phyloP scores from a whole-genome alignment of 305 asterid species.

The Plantago rigida region DNA sequence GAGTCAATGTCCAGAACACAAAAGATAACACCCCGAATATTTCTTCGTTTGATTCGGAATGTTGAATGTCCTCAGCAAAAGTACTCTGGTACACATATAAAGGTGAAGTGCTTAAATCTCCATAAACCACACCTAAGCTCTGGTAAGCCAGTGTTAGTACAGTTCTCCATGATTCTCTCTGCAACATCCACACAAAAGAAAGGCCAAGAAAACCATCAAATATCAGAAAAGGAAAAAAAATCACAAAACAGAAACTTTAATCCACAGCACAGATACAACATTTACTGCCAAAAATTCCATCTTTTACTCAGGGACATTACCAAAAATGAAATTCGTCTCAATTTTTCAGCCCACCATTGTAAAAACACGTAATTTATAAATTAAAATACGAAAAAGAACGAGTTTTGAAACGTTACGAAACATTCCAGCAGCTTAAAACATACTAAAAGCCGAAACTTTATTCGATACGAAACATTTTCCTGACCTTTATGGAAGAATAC shows the following conservation, averaged over 20 bases:
- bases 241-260: too few species aligned
- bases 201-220: too few species aligned
- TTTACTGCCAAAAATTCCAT: too few species aligned
- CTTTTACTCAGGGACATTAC: too few species aligned
- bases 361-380: too few species aligned
- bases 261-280: too few species aligned
- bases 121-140: constrained; percentile 85
- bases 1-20: constrained; percentile 77
- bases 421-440: not conserved
- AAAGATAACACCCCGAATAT: constrained; percentile 71
- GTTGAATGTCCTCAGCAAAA: constrained; percentile 83
- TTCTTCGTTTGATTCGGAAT: constrained; percentile 75
- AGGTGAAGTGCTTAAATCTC: constrained; percentile 89
- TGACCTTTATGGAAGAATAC: constrained; percentile 49
- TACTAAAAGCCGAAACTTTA: too few species aligned
- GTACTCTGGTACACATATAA: constrained; percentile 81
- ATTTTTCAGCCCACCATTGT: too few species aligned
- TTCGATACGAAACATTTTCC: constrained; percentile 4
- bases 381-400: not conserved
- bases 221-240: too few species aligned
- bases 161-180: constrained; percentile 79
- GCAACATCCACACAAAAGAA: constrained; percentile 16
- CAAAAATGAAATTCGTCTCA: too few species aligned
- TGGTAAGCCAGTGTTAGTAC: constrained; percentile 71
- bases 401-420: not conserved